phyloP scores from a whole-genome alignment of 495 filamentous ascomycete species.

The Tetracladium setigerum region DNA sequence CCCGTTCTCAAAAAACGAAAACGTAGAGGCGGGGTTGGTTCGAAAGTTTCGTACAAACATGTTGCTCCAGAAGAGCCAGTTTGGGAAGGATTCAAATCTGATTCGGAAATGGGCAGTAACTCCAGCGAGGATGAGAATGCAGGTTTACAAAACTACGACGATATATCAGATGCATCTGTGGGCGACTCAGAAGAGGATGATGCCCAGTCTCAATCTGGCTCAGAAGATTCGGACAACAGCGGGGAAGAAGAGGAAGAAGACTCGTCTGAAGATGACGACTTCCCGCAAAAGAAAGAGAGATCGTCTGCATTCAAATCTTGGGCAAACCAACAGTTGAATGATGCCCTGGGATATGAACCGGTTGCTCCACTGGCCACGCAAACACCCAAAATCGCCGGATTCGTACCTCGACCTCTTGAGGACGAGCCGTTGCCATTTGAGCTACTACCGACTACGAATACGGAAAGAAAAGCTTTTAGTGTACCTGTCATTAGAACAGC shows the following conservation, averaged over 20 bases:
- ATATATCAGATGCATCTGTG: slow-evolving; percentile 10
- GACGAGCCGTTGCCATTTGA: slow-evolving; percentile 73
- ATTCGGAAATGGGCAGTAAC: slow-evolving; percentile 18
- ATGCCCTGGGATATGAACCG: slow-evolving; percentile 48
- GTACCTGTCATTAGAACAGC: slow-evolving; percentile 62
- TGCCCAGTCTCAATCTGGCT: slow-evolving; percentile 16
- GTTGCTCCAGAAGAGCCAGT: slow-evolving; percentile 34
- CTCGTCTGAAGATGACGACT: slow-evolving; percentile 19
- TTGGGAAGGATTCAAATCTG: slow-evolving; percentile 57
- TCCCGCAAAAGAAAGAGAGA: slow-evolving; percentile 31
- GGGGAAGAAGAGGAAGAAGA: slow-evolving; percentile 25
- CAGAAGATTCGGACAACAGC: slow-evolving; percentile 18
- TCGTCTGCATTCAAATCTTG: slow-evolving; percentile 85
- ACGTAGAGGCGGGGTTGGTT: slow-evolving; percentile 43
- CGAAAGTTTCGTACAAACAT: slow-evolving; percentile 30
- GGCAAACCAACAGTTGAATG: slow-evolving; percentile 80
- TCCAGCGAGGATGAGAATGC: slow-evolving; percentile 5
- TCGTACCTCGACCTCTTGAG: slow-evolving; percentile 53
- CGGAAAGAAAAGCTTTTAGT: slow-evolving; percentile 64
- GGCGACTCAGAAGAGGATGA: slow-evolving; percentile 13
- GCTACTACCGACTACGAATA: slow-evolving; percentile 55
- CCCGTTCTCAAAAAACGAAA: slow-evolving; percentile 71
- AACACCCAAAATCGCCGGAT: slow-evolving; percentile 40
- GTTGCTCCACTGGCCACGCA: slow-evolving; percentile 26
- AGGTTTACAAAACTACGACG: slow-evolving; percentile 4